Evolutionary conservation across 1,284 basidiomycete genomes (phyloP).

Genomic region (Bondarzewia mesenterica): DNA sequence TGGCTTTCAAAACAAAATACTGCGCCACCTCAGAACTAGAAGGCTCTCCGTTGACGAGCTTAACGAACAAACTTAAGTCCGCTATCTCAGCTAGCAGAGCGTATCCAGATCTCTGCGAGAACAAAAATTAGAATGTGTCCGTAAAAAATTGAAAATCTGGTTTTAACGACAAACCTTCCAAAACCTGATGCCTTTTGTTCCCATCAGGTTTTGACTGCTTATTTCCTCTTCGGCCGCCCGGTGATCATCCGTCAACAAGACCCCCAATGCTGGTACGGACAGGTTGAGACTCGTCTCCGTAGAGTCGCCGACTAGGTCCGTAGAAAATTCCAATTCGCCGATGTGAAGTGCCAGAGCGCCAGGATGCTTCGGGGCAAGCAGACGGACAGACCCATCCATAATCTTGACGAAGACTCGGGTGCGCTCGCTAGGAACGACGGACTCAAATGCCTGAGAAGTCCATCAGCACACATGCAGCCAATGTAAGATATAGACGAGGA

Average conservation of each 20-base stretch:
- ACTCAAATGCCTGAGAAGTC: slow-evolving; percentile 44
- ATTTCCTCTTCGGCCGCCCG: slow-evolving; percentile 21
- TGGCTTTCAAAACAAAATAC: neutral
- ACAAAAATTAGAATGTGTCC: neutral
- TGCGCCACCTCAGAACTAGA: slow-evolving; percentile 7
- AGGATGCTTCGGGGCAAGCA: slow-evolving; percentile 48
- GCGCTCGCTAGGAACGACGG: slow-evolving; percentile 86
- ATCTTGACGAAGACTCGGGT: slow-evolving; percentile 64
- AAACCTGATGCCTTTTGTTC: slow-evolving; percentile 30
- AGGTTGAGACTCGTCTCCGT: slow-evolving; percentile 47
- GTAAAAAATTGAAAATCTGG: neutral
- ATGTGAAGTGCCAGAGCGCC: slow-evolving; percentile 64
- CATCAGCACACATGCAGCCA: neutral
- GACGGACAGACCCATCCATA: slow-evolving; percentile 62
- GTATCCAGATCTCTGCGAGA: slow-evolving; percentile 53
- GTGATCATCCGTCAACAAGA: slow-evolving; percentile 63
- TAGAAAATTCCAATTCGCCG: slow-evolving; percentile 58
- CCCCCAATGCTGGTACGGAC: slow-evolving; percentile 31
- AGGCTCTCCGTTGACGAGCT: neutral
- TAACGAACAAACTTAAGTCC: slow-evolving; percentile 10
- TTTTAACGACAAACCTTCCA: slow-evolving; percentile 54
- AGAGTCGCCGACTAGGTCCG: slow-evolving; percentile 64
- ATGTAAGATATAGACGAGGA: slow-evolving; percentile 9
- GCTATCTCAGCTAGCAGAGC: slow-evolving; percentile 32
- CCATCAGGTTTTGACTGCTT: neutral